Evolutionary conservation across 1,139 yeast species (phyloP), one percentile per base, ranked within the genome.

Genomic region (Suhomyces ambrosiae): DNA sequence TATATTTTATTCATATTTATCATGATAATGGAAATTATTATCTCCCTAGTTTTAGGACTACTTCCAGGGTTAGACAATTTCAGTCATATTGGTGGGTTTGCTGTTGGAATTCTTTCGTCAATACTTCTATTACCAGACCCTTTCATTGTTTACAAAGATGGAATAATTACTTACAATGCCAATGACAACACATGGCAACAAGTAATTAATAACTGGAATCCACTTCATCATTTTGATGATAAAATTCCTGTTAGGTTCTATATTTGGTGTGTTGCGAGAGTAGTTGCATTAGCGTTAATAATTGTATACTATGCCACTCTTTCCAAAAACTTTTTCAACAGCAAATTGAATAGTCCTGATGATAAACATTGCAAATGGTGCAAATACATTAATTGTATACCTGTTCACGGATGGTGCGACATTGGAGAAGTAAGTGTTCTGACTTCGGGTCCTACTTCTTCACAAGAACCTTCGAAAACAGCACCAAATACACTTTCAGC

Each of bases 51-150:
- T 2, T 60, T 84, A 18, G 92, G 92, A 0, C 61, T 84, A 22
- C 61, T 84, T 13, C 92, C 92, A 0, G 92, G 92, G 0, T 58
- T 84, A 38, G 92, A 84, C 58, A 84, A 84, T 56, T 84, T 84
- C 54, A 76, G 86, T 38, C 92, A 84, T 55, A 75, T 84, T 46
- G 92, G 92, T 5, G 92, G 92, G 3, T 82, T 83, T 59, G 76
- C 80, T 17, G 63, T 80, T 62, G 92, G 92, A 0, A 33, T 80
- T 1, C 58, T 80, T 18, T 49, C 70, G 24, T 80, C 85, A 1
- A 54, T 80, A 0, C 60, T 75, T 1, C 48, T 82, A n/a, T 53
- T 84, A 23, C 70, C 79, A 30, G 83, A 80, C 45, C 92, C 92
- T 3, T 63, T 69, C 49, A 67, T 74, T 48, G 67, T 74, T 2